Base-by-base conservation (phyloP, 2,329 filamentous ascomycete genomes). In the Talaromyces islandicus region DNA sequence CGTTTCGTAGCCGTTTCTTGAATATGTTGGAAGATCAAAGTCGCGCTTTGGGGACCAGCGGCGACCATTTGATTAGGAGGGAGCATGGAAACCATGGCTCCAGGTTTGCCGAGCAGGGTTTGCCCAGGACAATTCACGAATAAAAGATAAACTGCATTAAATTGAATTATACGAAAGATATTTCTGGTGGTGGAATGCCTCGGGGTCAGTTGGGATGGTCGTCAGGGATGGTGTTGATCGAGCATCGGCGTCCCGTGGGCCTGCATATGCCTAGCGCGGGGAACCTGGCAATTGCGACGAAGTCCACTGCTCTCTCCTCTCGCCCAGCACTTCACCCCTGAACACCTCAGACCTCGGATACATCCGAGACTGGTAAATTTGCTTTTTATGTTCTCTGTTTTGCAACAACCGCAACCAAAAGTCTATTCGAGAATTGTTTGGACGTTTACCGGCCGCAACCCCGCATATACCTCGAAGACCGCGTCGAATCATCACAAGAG, bases 1-100 rank as follows among this genome's bases (percentile, higher is more conserved):
- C 94, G 85, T 80, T 99, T 99, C 61, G 88, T 88, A 41, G 91
- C 89, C 67, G 91, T 85, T 62, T 97, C 93, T 60, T 93, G 90
- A 63, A 99, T 85, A 64, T 86, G 83, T 66, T 86, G 81, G 71
- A 85, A 87, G 59, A 87, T 79, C 54, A 80, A 77, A 61, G 80
- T 76, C 9, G 84, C 83, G 64, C 81, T 84, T 64, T 80, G 77
- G 25, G 74, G 74, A 10, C 72, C 78, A 63, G 71, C 71, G 24
- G 48, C 74, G 48, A 65, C 70, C 29, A 69, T 70, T 5, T 68
- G 65, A 21, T 71, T 60, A n/a, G 68, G 67, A 17, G 73, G 69
- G 43, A 73, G 69, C 50, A 73, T 71, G 27, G 72, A 65, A 29
- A 63, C 60, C 21, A 65, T 57, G n/a, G 41, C 58, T 57, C 30